A percentile compares a stretch with the other conserved stretches of the same genome.
These are phyloP conservation scores for Aspergillus ibericus DNA, from an alignment of 2,329 filamentous ascomycete species.

Conservation along the genomic window DNA sequence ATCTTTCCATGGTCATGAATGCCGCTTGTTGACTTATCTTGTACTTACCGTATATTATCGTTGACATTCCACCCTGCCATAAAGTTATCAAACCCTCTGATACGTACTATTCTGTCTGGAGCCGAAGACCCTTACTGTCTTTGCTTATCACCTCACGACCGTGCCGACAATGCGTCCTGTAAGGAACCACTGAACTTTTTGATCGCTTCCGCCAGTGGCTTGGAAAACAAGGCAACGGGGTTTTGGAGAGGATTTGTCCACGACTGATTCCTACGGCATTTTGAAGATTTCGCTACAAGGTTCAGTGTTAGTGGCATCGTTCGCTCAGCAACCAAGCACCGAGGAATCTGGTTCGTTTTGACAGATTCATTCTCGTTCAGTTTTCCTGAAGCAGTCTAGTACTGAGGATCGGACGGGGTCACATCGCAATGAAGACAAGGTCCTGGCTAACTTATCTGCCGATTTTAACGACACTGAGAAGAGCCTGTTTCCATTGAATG, in stretches of 20 bases:
- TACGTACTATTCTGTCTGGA: background rate
- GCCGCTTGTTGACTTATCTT: background rate
- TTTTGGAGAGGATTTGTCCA: background rate
- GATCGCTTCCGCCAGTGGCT: background rate
- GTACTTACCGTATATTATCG: background rate
- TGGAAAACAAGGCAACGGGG: background rate
- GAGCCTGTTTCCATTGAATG: background rate
- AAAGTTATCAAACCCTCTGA: background rate
- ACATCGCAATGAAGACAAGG: background rate
- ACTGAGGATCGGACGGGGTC: background rate
- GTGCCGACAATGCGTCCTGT: background rate
- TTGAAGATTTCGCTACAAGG: background rate
- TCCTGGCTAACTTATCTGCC: background rate
- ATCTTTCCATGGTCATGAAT: background rate
- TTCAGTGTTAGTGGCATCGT: background rate
- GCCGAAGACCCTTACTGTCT: background rate
- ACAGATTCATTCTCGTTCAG: background rate
- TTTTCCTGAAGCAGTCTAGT: background rate
- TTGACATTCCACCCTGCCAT: background rate
- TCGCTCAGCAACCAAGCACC: background rate
- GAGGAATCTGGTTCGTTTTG: background rate
- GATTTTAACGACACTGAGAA: background rate
- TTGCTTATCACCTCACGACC: background rate
- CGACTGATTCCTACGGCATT: background rate
- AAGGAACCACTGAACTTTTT: background rate